phyloP scores from a whole-genome alignment of 495 filamentous ascomycete genomes.

The Podospora pseudopauciseta region DNA sequence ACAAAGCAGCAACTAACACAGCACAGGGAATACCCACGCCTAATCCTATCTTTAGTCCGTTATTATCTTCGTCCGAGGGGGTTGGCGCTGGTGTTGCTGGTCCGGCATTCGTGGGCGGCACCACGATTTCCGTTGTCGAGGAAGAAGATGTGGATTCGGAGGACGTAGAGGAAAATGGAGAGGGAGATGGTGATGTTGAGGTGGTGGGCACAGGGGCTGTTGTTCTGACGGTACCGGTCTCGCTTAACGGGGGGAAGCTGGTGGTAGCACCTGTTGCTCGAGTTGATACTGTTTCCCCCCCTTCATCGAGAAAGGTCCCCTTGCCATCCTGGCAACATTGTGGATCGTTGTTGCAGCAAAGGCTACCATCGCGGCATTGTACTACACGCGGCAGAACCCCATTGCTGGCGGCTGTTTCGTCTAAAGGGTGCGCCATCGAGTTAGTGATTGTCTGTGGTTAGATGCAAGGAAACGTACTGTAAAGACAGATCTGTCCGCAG shows the following conservation, averaged over 20 bases:
- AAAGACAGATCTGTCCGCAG: conserved; percentile 32
- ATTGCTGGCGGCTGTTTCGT: conserved; percentile 9
- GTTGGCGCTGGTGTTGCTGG: neutral
- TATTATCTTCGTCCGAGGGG: neutral
- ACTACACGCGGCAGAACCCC: conserved; percentile 26
- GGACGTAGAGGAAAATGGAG: neutral
- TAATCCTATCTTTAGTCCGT: conserved; percentile 20
- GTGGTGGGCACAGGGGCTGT: conserved; percentile 1
- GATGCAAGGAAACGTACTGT: conserved; percentile 20
- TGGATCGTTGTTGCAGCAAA: conserved; percentile 31
- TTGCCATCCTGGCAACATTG: conserved; percentile 25
- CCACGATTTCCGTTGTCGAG: neutral
- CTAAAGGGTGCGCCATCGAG: neutral
- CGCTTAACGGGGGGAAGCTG: conserved; percentile 19
- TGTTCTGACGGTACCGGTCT: conserved; percentile 10
- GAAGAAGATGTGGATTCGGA: neutral
- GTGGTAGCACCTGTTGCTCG: conserved; percentile 16
- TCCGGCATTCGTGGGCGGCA: neutral
- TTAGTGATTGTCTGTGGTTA: neutral
- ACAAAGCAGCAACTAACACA: neutral
- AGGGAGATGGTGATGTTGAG: neutral
- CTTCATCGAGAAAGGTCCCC: conserved; percentile 27
- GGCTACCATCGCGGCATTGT: conserved; percentile 25
- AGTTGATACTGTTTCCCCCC: conserved; percentile 15
- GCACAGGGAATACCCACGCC: conserved; percentile 20